phyloP scores from a whole-genome alignment of 73 alveolate genomes.

The Paramecium primaurelia region DNA sequence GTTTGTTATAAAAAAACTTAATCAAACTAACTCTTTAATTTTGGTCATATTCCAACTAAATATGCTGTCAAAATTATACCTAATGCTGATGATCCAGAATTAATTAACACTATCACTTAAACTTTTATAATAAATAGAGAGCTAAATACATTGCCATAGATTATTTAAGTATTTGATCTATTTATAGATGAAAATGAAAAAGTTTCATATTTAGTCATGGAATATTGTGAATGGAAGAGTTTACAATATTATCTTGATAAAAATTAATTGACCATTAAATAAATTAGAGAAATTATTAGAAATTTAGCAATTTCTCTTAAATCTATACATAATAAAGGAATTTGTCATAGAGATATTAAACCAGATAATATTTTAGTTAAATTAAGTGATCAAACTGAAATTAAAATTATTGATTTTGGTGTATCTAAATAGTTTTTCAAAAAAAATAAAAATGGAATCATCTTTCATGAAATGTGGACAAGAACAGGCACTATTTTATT shows the following conservation, averaged over 20 bases:
- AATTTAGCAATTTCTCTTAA: constrained; percentile 26
- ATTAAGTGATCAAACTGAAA: not conserved
- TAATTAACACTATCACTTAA: not conserved
- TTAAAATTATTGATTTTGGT: constrained; percentile 36
- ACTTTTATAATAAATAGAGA: constrained; percentile 24
- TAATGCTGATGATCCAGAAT: constrained; percentile 36
- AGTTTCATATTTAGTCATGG: not conserved
- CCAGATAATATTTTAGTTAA: constrained; percentile 66
- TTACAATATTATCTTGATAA: not conserved
- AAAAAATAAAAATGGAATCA: not conserved
- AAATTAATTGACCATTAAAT: not conserved
- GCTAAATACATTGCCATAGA: not conserved
- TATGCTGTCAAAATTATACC: constrained; percentile 14
- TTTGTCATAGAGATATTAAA: constrained; percentile 71
- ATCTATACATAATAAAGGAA: constrained; percentile 65
- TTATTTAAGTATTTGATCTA: constrained; percentile 4
- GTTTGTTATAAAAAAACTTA: not conserved
- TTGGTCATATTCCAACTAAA: constrained; percentile 1
- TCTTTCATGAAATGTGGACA: constrained; percentile 49
- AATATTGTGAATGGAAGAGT: constrained; percentile 10
- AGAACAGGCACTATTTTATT: constrained; percentile 45
- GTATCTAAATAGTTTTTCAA: not conserved
- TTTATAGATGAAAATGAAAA: constrained; percentile 29
- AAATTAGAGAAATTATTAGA: not conserved
- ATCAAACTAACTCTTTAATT: not conserved